A percentile compares a stretch with the other conserved stretches of the same genome.
phyloP scores from a whole-genome alignment of 2,329 filamentous ascomycete genomes.

The Trematosphaeria pertusa region DNA sequence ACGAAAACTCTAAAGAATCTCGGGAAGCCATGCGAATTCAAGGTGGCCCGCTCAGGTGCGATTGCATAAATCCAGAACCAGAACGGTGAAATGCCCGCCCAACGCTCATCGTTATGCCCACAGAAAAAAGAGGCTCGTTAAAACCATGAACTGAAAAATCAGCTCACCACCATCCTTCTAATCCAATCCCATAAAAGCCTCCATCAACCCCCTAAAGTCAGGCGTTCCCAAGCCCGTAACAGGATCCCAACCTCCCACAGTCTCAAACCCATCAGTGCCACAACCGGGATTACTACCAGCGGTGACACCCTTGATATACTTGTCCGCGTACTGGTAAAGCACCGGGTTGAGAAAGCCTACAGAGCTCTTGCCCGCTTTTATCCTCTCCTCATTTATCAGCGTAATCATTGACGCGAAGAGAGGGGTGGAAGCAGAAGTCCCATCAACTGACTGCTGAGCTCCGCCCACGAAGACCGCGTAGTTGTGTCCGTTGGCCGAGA shows the following conservation, averaged over 20 bases:
- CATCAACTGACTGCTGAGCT: conserved; percentile 45
- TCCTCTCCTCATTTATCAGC: conserved; percentile 65
- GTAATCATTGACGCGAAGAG: conserved; percentile 62
- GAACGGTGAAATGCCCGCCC: too few relatives aligned
- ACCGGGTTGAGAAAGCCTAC: conserved; percentile 66
- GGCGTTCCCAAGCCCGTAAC: conserved; percentile 27
- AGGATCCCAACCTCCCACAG: conserved; percentile 29
- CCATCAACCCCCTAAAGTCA: conserved; percentile 10
- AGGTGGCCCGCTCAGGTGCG: too few relatives aligned
- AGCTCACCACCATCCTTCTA: background rate
- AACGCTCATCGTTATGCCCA: background rate
- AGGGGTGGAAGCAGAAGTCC: conserved; percentile 62
- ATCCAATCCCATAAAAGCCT: conserved; percentile 6
- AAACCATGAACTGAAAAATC: too few relatives aligned
- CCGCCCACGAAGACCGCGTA: conserved; percentile 49
- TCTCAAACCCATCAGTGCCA: conserved; percentile 29
- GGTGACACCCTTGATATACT: conserved; percentile 51
- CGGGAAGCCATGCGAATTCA: too few relatives aligned
- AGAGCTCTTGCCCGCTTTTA: conserved; percentile 54
- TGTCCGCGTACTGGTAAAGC: conserved; percentile 55
- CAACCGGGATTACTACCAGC: conserved; percentile 39
- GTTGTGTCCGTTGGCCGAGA: conserved; percentile 62
- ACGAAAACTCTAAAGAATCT: too few relatives aligned
- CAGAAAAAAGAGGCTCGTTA: background rate
- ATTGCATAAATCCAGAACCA: too few relatives aligned